Conservation (phyloP, 202 grass and related monocot genomes). For the Panicum virgatum region DNA sequence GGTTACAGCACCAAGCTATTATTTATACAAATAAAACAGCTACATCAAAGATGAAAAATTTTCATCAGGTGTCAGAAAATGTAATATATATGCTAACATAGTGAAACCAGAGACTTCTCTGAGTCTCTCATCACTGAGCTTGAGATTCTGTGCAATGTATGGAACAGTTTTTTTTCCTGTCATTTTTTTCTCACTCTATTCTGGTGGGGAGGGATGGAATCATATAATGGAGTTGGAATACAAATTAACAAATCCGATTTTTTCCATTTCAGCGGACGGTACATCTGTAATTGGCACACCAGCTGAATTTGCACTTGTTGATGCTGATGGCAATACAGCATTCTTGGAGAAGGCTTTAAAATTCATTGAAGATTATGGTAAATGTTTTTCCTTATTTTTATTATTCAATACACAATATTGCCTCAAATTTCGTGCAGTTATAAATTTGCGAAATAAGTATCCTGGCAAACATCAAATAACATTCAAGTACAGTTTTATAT, state of each 20-base stretch:
- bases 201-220: neutral
- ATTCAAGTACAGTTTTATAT: neutral
- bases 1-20: neutral
- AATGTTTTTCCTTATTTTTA: constrained; percentile 27
- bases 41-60: constrained; percentile 12
- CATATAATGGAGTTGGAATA: constrained; percentile 12
- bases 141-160: constrained; percentile 9
- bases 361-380: constrained; percentile 94
- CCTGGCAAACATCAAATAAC: constrained; percentile 16
- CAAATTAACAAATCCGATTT: constrained; percentile 10
- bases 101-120: neutral
- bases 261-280: constrained; percentile 58
- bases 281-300: constrained; percentile 64
- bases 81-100: constrained; percentile 15
- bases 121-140: neutral
- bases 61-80: constrained; percentile 25
- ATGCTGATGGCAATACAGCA: constrained; percentile 78
- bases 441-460: constrained; percentile 12
- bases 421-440: neutral
- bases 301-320: constrained; percentile 71
- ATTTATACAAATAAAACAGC: constrained; percentile 3
- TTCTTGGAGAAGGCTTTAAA: constrained; percentile 92
- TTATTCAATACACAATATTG: neutral
- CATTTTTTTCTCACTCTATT: neutral
- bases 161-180: neutral